phyloP scores from a whole-genome alignment of 169 alveolate genomes.

The Pseudocohnilembus persalinus region DNA sequence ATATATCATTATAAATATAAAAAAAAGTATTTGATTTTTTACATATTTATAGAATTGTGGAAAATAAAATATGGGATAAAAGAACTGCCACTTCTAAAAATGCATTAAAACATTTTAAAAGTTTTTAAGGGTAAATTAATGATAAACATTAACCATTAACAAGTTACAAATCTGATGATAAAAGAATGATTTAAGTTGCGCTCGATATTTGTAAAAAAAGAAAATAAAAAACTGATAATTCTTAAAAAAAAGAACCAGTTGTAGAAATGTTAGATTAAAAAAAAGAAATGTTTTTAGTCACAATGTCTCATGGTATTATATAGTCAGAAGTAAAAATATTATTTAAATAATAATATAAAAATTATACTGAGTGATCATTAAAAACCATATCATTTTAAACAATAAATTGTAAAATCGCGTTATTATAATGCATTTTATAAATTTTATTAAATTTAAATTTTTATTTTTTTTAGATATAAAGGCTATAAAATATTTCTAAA shows the following conservation, averaged over 20 bases:
- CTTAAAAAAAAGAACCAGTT: constrained; percentile 5
- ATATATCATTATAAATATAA: too few relatives aligned
- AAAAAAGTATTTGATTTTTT: too few relatives aligned
- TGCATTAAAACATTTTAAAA: constrained; percentile 17
- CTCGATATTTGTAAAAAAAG: constrained; percentile 13
- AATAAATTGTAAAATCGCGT: too few relatives aligned
- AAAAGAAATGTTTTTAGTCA: constrained; percentile 25
- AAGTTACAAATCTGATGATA: background rate
- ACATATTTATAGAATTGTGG: background rate
- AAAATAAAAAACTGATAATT: background rate
- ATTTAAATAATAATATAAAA: too few relatives aligned
- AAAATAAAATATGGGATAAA: constrained; percentile 21
- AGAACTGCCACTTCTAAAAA: background rate
- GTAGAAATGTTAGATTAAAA: constrained; percentile 3
- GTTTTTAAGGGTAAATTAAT: background rate
- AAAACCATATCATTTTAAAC: too few relatives aligned
- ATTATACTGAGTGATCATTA: background rate
- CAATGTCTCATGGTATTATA: constrained; percentile 31
- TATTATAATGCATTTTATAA: too few relatives aligned
- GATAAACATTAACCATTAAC: background rate
- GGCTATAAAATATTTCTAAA: constrained; percentile 22
- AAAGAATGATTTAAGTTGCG: constrained; percentile 12
- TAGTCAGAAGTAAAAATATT: background rate
- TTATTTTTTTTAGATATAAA: constrained; percentile 32
- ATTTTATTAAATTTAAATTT: too few relatives aligned